Conservation (phyloP, 2,329 filamentous ascomycete species). For the Monosporascus cannonballus region DNA sequence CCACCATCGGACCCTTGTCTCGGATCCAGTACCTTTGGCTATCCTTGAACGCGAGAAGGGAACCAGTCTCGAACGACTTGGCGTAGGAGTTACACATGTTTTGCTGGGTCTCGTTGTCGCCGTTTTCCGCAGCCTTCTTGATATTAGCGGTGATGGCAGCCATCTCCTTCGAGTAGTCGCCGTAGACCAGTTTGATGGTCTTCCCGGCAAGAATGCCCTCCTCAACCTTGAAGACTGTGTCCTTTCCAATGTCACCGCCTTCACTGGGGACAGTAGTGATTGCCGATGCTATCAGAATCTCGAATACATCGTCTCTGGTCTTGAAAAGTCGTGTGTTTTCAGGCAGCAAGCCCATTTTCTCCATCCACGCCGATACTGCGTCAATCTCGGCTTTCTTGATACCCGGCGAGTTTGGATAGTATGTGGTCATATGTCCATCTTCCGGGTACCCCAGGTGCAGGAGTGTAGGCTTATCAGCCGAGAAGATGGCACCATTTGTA, state of each 20-base stretch:
- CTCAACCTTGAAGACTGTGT: conserved; percentile 53
- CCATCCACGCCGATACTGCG: conserved; percentile 66
- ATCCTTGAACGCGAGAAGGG: conserved; percentile 72
- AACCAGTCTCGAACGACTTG: conserved; percentile 68
- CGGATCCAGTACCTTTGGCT: conserved; percentile 77
- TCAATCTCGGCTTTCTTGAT: conserved; percentile 73
- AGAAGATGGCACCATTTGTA: conserved; percentile 68
- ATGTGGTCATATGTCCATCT: conserved; percentile 71
- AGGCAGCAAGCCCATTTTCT: conserved; percentile 61
- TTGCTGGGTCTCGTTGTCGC: conserved; percentile 68
- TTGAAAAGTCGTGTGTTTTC: conserved; percentile 76
- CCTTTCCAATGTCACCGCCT: conserved; percentile 64
- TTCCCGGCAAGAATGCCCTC: conserved; percentile 58
- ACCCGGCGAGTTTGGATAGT: conserved; percentile 69
- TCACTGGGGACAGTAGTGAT: conserved; percentile 50
- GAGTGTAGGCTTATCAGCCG: conserved; percentile 53
- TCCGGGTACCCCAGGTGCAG: conserved; percentile 74
- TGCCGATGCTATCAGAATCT: conserved; percentile 70
- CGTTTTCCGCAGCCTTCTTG: conserved; percentile 60
- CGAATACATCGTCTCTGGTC: conserved; percentile 55
- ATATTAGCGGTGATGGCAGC: conserved; percentile 59
- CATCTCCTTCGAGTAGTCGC: conserved; percentile 70
- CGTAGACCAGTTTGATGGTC: conserved; percentile 65
- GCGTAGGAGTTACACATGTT: conserved; percentile 55
- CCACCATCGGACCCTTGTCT: conserved; percentile 74